Evolutionary conservation across 129 eudicot genomes (phyloP), one percentile per base, ranked within the genome.

Genomic region (Cynara cardunculus): DNA sequence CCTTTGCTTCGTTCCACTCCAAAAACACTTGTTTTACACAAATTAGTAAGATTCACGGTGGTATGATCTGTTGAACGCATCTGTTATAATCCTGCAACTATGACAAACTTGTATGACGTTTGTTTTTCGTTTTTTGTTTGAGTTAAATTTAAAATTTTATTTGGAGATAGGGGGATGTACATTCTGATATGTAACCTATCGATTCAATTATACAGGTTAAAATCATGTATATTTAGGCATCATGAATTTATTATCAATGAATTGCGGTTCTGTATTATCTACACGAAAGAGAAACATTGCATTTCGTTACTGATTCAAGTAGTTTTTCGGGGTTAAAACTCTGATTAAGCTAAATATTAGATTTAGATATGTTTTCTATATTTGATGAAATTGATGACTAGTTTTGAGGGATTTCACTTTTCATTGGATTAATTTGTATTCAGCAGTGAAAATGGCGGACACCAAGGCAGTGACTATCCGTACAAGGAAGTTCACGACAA

Each of bases 401-500:
- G 2, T n/a, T n/a, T 27, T 80, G 66, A 39, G 41, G 27, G 18
- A 7, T 71, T 19, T 71, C 61, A 46, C 19, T 5, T 46, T 13
- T 46, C 13, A 46, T 71, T 19, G 10, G 27, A 3, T 25, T 25
- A 18, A 37, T 3, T 28, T 70, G 24, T 70, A 26, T 71, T 31
- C n/a, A 27, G 77, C 22, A 71, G 76, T 71, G 61, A 81, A 81
- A 67, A 92, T 92, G 97, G 89, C 96, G 83, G 97, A 92, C 82
- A 89, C 79, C 24, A 72, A 88, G 84, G 94, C 97, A 62, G 90
- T 92, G 8, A 92, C 97, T 1, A 83, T 92, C 76, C 82, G 95
- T 2, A 92, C 97, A n/a, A 84, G 97, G 84, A 92, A 92, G 87
- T 92, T 92, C 84, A 88, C 90, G 97, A 92, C 94, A 7, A 90